Conservation (phyloP, 441 rosid genomes). For the Arabidopsis hybrid region DNA sequence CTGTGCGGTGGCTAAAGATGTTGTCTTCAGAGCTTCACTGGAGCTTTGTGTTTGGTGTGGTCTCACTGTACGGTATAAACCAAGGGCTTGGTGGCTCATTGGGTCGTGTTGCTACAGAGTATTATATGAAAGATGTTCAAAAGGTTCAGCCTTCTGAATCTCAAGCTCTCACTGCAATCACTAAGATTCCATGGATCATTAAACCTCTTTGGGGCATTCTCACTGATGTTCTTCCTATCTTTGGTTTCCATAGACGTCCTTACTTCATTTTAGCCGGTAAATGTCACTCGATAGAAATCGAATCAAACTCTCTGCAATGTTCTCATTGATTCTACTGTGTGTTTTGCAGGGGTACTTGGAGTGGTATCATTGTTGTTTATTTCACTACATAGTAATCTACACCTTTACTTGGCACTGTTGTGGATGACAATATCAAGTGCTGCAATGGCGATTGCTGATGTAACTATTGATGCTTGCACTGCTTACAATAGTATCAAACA, state of each 20-base stretch:
- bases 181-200: slow-evolving; percentile 87
- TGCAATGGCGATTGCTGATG: slow-evolving; percentile 90
- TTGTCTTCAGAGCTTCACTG: slow-evolving; percentile 80
- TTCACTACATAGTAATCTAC: slow-evolving; percentile 68
- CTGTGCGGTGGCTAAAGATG: slow-evolving; percentile 83
- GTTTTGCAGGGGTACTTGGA: slow-evolving; percentile 66
- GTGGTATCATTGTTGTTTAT: slow-evolving; percentile 74
- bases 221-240: slow-evolving; percentile 86
- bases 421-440: slow-evolving; percentile 77
- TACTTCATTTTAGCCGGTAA: slow-evolving; percentile 57
- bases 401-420: slow-evolving; percentile 69
- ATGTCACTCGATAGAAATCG: not conserved
- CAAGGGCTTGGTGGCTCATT: slow-evolving; percentile 95
- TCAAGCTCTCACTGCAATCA: slow-evolving; percentile 79
- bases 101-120: slow-evolving; percentile 76
- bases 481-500: slow-evolving; percentile 84
- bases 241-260: slow-evolving; percentile 83
- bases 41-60: slow-evolving; percentile 92
- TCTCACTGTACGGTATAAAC: slow-evolving; percentile 80
- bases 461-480: slow-evolving; percentile 96
- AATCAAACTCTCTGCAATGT: not conserved
- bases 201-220: slow-evolving; percentile 98
- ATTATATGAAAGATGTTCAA: slow-evolving; percentile 99
- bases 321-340: not conserved
- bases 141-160: slow-evolving; percentile 97